phyloP scores from a whole-genome alignment of 352 stramenopile genomes.

The Sclerospora graminicola region DNA sequence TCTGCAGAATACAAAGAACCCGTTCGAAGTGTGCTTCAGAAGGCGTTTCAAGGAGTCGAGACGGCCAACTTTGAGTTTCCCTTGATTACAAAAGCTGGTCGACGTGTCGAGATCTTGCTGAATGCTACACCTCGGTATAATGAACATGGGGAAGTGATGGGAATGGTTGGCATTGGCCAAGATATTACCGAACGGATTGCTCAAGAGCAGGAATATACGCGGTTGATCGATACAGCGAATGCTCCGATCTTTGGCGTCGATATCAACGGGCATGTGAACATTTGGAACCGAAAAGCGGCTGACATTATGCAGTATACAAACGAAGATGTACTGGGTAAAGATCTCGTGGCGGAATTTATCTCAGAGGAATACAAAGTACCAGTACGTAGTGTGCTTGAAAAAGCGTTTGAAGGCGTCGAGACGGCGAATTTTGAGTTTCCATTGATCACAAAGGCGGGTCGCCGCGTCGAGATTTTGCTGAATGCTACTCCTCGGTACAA shows the following conservation, averaged over 20 bases:
- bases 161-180: too few relatives aligned
- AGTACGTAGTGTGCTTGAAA: too few relatives aligned
- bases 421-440: constrained; percentile 81
- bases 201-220: too few relatives aligned
- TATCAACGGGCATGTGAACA: too few relatives aligned
- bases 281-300: constrained; percentile 89
- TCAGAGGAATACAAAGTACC: constrained; percentile 45
- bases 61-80: too few relatives aligned
- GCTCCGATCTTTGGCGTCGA: constrained; percentile 87
- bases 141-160: constrained; percentile 59
- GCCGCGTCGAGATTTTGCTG: constrained; percentile 54
- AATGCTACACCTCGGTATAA: too few relatives aligned
- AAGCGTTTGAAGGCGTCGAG: too few relatives aligned
- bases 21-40: constrained; percentile 52
- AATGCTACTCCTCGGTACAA: constrained; percentile 61
- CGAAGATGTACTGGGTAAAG: constrained; percentile 82
- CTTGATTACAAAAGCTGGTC: too few relatives aligned
- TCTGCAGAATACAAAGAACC: constrained; percentile 53
- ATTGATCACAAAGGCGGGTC: constrained; percentile 55
- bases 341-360: constrained; percentile 88
- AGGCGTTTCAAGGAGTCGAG: too few relatives aligned
- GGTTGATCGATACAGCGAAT: constrained; percentile 87
- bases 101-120: too few relatives aligned
- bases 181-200: too few relatives aligned
- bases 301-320: constrained; percentile 86